A percentile compares a stretch with the other conserved stretches of the same genome.
phyloP scores from a whole-genome alignment of 345 rosid species.

The Limnanthes douglasii region DNA sequence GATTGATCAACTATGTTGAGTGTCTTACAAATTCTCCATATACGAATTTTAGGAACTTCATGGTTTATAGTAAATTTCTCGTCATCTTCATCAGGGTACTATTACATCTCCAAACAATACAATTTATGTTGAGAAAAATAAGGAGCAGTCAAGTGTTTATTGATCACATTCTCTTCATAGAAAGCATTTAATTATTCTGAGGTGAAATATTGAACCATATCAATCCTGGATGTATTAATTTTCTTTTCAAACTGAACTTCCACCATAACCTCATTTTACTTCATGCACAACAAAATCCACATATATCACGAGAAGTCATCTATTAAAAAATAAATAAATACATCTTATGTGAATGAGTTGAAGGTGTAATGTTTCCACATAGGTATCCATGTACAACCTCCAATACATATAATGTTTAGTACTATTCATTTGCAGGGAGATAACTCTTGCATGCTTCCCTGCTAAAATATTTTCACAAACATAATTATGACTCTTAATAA shows the following conservation, averaged over 20 bases:
- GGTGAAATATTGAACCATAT: background rate
- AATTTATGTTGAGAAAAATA: background rate
- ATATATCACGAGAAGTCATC: background rate
- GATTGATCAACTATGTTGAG: background rate
- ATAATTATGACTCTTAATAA: background rate
- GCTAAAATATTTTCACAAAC: background rate
- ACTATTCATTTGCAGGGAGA: background rate
- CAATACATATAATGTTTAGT: no score
- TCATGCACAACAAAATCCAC: background rate
- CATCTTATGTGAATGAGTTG: background rate
- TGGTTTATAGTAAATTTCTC: background rate
- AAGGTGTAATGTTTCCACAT: background rate
- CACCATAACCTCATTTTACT: background rate
- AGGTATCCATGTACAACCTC: background rate
- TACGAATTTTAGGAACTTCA: background rate
- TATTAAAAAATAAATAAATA: background rate
- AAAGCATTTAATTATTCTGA: background rate
- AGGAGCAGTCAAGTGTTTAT: background rate
- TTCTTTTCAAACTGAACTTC: background rate
- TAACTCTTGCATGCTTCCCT: background rate
- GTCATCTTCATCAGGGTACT: background rate
- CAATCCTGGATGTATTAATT: background rate
- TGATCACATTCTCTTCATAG: background rate
- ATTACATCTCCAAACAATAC: background rate
- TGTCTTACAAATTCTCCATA: slow-evolving; percentile 3